A percentile compares a stretch with the other conserved stretches of the same genome.
phyloP scores from a whole-genome alignment of 2,329 filamentous ascomycete species.

The Ilyonectria destructans region DNA sequence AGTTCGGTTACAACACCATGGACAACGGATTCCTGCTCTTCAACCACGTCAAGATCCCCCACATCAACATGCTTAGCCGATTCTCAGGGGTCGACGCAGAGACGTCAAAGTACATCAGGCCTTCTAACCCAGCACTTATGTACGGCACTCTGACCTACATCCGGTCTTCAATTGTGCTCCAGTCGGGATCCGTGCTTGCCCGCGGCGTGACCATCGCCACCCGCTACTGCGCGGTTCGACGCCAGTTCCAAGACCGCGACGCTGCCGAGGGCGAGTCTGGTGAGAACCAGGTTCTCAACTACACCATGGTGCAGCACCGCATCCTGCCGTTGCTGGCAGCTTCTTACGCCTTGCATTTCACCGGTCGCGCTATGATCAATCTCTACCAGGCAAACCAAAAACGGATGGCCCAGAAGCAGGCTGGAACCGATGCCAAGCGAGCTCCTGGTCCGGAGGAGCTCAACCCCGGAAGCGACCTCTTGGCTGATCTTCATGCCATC shows the following conservation, averaged over 20 bases:
- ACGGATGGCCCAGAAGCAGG: conserved; percentile 68
- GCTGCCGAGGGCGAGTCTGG: conserved; percentile 69
- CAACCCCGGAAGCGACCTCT: conserved; percentile 73
- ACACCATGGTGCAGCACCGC: conserved; percentile 85
- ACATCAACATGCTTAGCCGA: conserved; percentile 81
- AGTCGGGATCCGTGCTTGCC: conserved; percentile 80
- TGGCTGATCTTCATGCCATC: conserved; percentile 83
- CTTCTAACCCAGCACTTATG: conserved; percentile 77
- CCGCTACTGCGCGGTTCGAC: conserved; percentile 80
- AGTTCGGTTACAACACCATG: conserved; percentile 87
- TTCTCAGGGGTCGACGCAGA: conserved; percentile 80
- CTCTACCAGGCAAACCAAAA: conserved; percentile 82
- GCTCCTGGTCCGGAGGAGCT: conserved; percentile 79
- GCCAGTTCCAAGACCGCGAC: conserved; percentile 86
- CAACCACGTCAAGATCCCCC: conserved; percentile 81
- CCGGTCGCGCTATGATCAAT: conserved; percentile 82
- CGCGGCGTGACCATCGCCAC: conserved; percentile 85
- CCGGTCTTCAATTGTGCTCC: conserved; percentile 81
- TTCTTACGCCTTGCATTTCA: conserved; percentile 86
- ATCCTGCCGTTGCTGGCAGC: conserved; percentile 81
- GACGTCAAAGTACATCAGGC: conserved; percentile 78
- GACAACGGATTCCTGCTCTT: conserved; percentile 87
- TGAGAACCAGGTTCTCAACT: conserved; percentile 85
- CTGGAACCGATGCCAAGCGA: conserved; percentile 61
- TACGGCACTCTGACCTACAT: conserved; percentile 86